A percentile compares a stretch with the other conserved stretches of the same genome.
These are phyloP conservation scores for Ogataea wickerhamii DNA, from an alignment of 805 yeast genomes.

Conservation along the genomic window DNA sequence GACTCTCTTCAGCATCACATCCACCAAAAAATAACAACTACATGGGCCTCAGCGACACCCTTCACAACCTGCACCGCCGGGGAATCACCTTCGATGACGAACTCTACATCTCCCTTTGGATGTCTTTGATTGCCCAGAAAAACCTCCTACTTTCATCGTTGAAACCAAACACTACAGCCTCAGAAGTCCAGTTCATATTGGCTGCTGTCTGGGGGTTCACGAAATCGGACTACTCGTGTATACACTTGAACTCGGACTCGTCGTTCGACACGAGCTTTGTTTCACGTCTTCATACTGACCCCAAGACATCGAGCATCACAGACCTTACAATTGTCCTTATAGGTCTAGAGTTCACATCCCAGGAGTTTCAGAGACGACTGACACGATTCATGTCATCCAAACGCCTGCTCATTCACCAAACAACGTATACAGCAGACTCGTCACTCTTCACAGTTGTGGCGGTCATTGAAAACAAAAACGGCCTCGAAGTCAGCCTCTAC, in stretches of 20 bases:
- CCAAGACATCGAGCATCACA: conserved; percentile 4
- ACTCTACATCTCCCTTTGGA: conserved; percentile 22
- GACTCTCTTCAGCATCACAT: too few species aligned
- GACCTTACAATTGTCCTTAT: conserved; percentile 3
- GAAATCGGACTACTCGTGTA: neutral
- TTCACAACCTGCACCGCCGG: conserved; percentile 1
- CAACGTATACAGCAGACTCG: conserved; percentile 6
- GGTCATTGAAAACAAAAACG: conserved; percentile 16
- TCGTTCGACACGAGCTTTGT: conserved; percentile 7
- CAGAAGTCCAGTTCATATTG: conserved; percentile 16
- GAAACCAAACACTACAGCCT: conserved; percentile 11
- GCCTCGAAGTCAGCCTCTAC: conserved; percentile 17
- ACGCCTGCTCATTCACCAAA: neutral
- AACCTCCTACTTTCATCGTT: conserved; percentile 26
- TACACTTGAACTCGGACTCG: conserved; percentile 6
- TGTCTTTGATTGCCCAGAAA: conserved; percentile 24
- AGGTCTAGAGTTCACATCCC: conserved; percentile 12
- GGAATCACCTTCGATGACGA: conserved; percentile 17
- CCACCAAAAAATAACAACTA: neutral
- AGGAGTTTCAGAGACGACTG: conserved; percentile 10
- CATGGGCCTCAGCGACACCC: conserved; percentile 1
- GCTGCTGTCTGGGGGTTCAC: conserved; percentile 13
- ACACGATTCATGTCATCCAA: conserved; percentile 3
- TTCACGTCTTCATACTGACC: conserved; percentile 2
- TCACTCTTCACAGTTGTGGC: conserved; percentile 21